Evolutionary conservation across 108 stramenopile genomes (phyloP).

Genomic region (Discostella pseudostelligera): DNA sequence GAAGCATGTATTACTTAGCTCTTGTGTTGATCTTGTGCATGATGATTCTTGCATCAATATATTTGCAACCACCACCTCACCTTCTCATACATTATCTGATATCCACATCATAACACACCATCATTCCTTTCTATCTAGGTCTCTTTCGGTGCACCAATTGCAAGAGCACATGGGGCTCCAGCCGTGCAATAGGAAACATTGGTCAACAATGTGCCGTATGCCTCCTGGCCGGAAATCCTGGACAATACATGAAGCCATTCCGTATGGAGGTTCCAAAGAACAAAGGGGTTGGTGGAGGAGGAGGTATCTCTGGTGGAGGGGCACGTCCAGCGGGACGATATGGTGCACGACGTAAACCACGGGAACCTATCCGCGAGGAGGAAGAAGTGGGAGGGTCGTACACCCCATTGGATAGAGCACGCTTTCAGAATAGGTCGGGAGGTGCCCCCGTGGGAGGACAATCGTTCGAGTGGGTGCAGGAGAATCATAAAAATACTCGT

Average conservation of each 20-base stretch:
- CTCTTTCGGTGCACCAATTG: conserved; percentile 27
- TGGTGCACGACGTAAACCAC: conserved; percentile 37
- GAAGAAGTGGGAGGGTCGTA: conserved; percentile 7
- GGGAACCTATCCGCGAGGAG: conserved; percentile 33
- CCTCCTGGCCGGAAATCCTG: conserved; percentile 17
- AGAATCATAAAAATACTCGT: not conserved
- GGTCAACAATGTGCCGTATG: conserved; percentile 38
- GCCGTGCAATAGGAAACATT: conserved; percentile 28
- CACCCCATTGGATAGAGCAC: conserved; percentile 15
- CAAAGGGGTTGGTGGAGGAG: conserved; percentile 11
- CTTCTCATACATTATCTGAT: not conserved
- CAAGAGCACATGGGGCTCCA: conserved; percentile 35
- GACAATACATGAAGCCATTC: conserved; percentile 24
- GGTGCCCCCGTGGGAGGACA: conserved; percentile 7
- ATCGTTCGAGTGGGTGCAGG: conserved; percentile 24
- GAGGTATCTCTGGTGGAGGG: conserved; percentile 37
- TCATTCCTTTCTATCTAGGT: no score
- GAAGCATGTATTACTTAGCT: no score
- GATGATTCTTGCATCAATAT: not conserved
- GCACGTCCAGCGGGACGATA: conserved; percentile 23
- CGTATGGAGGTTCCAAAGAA: conserved; percentile 39
- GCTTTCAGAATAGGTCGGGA: conserved; percentile 18
- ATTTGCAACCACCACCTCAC: not conserved
- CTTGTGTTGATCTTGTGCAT: no score
- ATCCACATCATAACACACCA: no score